phyloP scores from a whole-genome alignment of 2,329 filamentous ascomycete genomes.

The Verticillium klebahnii region DNA sequence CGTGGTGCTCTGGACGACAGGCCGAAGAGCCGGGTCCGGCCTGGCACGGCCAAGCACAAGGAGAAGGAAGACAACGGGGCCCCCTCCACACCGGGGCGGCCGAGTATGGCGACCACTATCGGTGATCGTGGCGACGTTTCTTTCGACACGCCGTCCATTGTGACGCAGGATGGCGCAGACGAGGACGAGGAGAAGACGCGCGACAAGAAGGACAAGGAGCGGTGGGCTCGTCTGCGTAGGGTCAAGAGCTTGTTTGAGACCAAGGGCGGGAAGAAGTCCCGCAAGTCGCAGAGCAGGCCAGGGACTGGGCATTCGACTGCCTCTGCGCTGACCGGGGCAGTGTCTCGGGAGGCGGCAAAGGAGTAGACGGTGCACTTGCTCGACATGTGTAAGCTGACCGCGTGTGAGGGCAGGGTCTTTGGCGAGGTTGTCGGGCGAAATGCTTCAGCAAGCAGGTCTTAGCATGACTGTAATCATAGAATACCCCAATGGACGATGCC shows the following conservation, averaged over 20 bases:
- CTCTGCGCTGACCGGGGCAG: conserved; percentile 9
- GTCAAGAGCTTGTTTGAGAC: conserved; percentile 69
- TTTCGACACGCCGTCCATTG: conserved; percentile 12
- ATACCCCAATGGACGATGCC: neutral
- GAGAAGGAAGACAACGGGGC: conserved; percentile 12
- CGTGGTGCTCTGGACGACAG: conserved; percentile 22
- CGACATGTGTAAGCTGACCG: neutral
- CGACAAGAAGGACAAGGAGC: conserved; percentile 62
- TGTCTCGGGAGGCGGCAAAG: neutral
- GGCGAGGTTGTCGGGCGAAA: neutral
- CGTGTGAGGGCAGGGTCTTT: neutral
- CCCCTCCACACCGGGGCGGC: conserved; percentile 9
- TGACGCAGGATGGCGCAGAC: conserved; percentile 29
- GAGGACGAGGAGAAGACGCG: conserved; percentile 42
- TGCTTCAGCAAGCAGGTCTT: no score
- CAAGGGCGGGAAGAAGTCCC: conserved; percentile 54
- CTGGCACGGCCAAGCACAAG: conserved; percentile 6
- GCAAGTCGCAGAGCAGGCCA: conserved; percentile 35
- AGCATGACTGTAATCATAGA: neutral
- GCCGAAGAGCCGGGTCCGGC: conserved; percentile 12
- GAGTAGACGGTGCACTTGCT: neutral
- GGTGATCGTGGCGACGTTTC: conserved; percentile 1
- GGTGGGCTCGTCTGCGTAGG: conserved; percentile 65
- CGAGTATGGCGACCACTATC: conserved; percentile 8
- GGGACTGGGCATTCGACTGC: conserved; percentile 30